Conservation (phyloP, 192 early-diverging fungal genomes). For the Coemansia sp. region DNA sequence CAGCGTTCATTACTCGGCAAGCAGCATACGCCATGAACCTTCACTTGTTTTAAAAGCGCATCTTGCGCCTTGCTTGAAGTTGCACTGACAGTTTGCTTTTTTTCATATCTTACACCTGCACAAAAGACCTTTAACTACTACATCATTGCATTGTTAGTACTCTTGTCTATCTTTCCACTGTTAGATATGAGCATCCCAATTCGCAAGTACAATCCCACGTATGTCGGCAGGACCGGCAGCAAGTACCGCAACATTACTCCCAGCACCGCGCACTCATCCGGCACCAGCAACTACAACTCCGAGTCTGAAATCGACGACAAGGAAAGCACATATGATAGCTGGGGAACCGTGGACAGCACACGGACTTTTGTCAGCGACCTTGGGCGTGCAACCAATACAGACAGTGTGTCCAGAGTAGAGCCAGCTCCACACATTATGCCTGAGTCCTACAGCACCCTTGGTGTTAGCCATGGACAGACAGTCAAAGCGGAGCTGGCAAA, state of each 20-base stretch:
- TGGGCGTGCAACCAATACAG: not conserved
- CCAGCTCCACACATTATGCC: constrained; percentile 15
- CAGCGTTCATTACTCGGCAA: not conserved
- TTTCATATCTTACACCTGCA: not conserved
- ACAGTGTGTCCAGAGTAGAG: not conserved
- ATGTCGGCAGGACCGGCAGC: constrained; percentile 5
- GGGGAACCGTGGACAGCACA: constrained; percentile 2
- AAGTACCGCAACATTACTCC: constrained; percentile 12
- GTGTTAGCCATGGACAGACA: not conserved
- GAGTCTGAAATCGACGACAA: constrained; percentile 5
- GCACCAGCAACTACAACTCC: constrained; percentile 10
- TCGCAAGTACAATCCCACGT: constrained; percentile 13
- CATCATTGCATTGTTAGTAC: not conserved
- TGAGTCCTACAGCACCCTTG: constrained; percentile 3
- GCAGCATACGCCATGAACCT: not conserved
- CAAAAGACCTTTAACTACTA: not conserved
- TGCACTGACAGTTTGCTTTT: not conserved
- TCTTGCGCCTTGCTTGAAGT: not conserved
- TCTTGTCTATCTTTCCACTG: not conserved
- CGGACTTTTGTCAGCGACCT: constrained; percentile 8
- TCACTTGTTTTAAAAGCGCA: not conserved
- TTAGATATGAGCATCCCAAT: constrained; percentile 14
- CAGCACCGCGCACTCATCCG: constrained; percentile 1
- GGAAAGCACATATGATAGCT: constrained; percentile 5
- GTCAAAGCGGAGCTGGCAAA: not conserved